Percentiles rank a stretch among this genome's conserved stretches.
Conservation (phyloP, 2,329 filamentous ascomycete species). For the Scleromitrula shiraiana region DNA sequence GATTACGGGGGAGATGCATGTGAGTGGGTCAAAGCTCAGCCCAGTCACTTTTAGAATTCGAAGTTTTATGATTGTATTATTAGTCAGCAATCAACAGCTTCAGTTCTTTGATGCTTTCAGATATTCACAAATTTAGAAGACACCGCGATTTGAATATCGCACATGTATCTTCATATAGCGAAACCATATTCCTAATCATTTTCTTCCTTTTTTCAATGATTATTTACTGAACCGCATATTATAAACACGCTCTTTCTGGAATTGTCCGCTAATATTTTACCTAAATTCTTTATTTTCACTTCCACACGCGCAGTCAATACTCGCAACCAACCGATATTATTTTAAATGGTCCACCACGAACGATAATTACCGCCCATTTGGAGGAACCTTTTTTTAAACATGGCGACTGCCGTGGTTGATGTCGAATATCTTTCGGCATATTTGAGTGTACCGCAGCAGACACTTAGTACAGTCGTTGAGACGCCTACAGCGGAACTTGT, state of each 20-base stretch:
- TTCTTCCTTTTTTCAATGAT: too few relatives aligned
- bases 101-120: background rate
- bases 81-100: background rate
- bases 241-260: too few relatives aligned
- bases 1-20: background rate
- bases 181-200: too few relatives aligned
- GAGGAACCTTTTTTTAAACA: conserved; percentile 30
- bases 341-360: conserved; percentile 7
- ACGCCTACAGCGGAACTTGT: conserved; percentile 74
- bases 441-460: conserved; percentile 58
- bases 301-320: conserved; percentile 4
- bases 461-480: conserved; percentile 52
- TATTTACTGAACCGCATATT: too few relatives aligned
- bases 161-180: too few relatives aligned
- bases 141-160: too few relatives aligned
- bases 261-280: background rate
- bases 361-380: conserved; percentile 2
- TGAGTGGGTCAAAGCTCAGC: background rate
- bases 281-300: background rate
- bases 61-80: background rate
- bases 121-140: too few relatives aligned
- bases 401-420: conserved; percentile 58
- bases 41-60: too few relatives aligned
- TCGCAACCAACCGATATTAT: background rate
- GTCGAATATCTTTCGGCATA: conserved; percentile 65